phyloP scores from a whole-genome alignment of 192 early-diverging fungal genomes.

The Coemansia sp. region DNA sequence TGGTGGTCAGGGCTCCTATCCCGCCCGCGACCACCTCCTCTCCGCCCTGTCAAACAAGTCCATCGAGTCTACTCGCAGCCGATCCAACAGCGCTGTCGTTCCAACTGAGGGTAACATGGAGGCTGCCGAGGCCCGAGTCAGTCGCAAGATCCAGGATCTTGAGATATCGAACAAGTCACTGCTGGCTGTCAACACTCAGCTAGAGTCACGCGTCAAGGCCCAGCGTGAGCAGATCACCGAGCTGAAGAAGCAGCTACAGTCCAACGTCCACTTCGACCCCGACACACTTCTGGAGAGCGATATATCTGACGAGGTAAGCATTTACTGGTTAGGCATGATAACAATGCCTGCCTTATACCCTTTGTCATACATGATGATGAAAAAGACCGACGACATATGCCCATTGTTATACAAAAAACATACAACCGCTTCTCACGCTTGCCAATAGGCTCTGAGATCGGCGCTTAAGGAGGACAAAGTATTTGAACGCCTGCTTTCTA shows the following conservation, averaged over 20 bases:
- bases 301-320: conserved; percentile 54
- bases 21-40: conserved; percentile 25
- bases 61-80: conserved; percentile 35
- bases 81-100: conserved; percentile 40
- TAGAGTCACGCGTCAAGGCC: conserved; percentile 48
- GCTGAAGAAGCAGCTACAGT: conserved; percentile 50
- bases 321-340: not conserved
- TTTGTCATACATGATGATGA: not conserved
- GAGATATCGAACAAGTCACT: conserved; percentile 58
- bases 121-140: conserved; percentile 54
- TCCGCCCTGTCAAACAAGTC: conserved; percentile 51
- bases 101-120: conserved; percentile 52
- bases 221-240: conserved; percentile 52
- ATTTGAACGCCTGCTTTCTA: conserved; percentile 59
- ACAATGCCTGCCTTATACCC: not conserved
- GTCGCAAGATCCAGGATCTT: conserved; percentile 57
- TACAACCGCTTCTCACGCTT: conserved; percentile 49
- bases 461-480: conserved; percentile 58
- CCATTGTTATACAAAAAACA: conserved; percentile 17
- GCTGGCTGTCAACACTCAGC: conserved; percentile 51
- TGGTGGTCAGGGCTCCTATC: not conserved
- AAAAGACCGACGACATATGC: conserved; percentile 7
- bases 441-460: conserved; percentile 58
- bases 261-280: conserved; percentile 24
- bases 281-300: conserved; percentile 35